Evolutionary conservation across 2,329 filamentous ascomycete genomes (phyloP), one percentile per base, ranked within the genome.

Genomic region (Didymella exigua): DNA sequence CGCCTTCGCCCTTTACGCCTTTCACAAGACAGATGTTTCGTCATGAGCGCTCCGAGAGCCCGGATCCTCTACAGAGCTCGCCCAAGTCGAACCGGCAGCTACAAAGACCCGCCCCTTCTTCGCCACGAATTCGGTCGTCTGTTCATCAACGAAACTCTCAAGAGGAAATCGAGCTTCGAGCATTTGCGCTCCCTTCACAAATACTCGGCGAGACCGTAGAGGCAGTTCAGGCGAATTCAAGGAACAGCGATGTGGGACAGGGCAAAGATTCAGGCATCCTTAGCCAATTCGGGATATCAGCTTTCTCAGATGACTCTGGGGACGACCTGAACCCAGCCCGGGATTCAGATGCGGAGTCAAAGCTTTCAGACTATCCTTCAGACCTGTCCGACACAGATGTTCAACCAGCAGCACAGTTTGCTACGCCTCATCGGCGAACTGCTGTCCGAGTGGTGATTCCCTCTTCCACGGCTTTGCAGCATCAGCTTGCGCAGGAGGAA

Each of bases 391-490:
- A 56, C 5, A 34, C 21, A 6, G 65, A 67, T 14, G 60, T 58
- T 21, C 62, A 52, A 5, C 37, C 52, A 2, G 11, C 43, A 21
- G 37, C 31, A 37, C 34, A 61, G 9, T 51, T 58, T 40, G 34
- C 56, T 24, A 56, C 51, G 21, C 68, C 69, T 27, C 65, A 65
- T 37, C 68, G 67, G 19, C 60, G 55, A 8, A 65, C 64, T 26
- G 59, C 61, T 33, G 69, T 71, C 13, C 66, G 67, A 19, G 63
- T 74, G 2, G 58, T 73, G 16, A 71, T 74, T 59, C 66, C 67
- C 27, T 61, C 49, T n/a, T 63, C 66, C 23, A 61, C 49, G 13
- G 53, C 54, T 49, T 37, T 63, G 31, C 65, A 64, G 33, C 49
- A 41, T 9, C 56, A 61, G 14, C 56, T 60, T 33, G 55, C 46